Percentiles rank a stretch among this genome's conserved stretches.
phyloP scores from a whole-genome alignment of 73 alveolate species.

The Symbiodinium natans region DNA sequence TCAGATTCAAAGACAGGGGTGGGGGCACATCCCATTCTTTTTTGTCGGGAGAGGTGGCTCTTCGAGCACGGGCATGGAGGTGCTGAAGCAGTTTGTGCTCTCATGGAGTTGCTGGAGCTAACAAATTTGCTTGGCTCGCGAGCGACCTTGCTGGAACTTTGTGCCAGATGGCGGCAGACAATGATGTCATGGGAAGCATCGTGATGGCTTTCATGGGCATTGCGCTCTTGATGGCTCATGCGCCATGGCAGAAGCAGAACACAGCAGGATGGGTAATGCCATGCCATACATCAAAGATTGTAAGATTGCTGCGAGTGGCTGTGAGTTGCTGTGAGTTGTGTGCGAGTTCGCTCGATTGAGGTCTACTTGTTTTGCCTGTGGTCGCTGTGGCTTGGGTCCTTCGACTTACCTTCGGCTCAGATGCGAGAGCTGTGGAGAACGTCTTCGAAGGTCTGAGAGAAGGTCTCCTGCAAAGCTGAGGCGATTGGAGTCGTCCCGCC shows the following conservation, averaged over 20 bases:
- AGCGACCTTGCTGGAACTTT: not conserved
- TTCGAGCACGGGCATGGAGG: conserved; percentile 17
- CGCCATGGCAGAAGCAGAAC: not conserved
- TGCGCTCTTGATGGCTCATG: not conserved
- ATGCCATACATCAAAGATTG: no score
- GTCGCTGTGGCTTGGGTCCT: conserved; percentile 15
- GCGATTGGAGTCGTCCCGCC: not conserved
- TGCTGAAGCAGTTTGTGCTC: not conserved
- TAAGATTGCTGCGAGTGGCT: no score
- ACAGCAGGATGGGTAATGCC: not conserved
- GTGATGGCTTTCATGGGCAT: not conserved
- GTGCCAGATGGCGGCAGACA: not conserved
- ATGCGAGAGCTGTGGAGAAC: not conserved
- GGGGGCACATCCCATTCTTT: not conserved
- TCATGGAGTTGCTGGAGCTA: not conserved
- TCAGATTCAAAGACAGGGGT: no score
- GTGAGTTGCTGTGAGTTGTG: no score
- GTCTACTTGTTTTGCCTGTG: not conserved
- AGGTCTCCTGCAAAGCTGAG: not conserved
- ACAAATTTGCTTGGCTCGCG: not conserved
- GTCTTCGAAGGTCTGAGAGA: not conserved
- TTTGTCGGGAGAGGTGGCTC: not conserved
- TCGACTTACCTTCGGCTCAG: not conserved
- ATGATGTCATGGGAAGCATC: not conserved
- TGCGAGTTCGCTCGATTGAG: no score